A percentile compares a stretch with the other conserved stretches of the same genome.
These are phyloP conservation scores for Coccomyxa subellipsoidea DNA, from an alignment of 163 green algal species.

Conservation along the genomic window DNA sequence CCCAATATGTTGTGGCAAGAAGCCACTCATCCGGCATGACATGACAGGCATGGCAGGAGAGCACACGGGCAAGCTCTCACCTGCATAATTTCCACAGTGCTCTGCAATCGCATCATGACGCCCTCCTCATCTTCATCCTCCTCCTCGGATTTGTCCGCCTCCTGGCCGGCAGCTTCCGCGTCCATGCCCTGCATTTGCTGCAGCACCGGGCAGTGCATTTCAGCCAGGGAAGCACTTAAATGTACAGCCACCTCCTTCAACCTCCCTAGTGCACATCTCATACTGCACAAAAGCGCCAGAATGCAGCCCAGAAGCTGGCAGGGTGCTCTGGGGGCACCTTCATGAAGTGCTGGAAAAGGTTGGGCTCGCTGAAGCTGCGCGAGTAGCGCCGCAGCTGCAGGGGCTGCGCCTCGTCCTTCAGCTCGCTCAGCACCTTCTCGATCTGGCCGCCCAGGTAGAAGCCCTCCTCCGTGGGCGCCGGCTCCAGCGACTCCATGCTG, in stretches of 20 bases:
- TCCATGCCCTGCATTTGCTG: constrained; percentile 2
- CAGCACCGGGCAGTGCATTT: not conserved
- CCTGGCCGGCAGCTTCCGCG: not conserved
- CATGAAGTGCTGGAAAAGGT: constrained; percentile 4
- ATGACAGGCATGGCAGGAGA: too few relatives aligned
- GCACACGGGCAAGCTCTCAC: too few relatives aligned
- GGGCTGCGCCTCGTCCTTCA: not conserved
- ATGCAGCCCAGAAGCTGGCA: too few relatives aligned
- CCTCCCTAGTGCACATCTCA: too few relatives aligned
- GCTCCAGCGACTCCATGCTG: not conserved
- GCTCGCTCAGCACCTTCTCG: not conserved
- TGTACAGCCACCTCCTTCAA: too few relatives aligned
- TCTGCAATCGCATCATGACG: not conserved
- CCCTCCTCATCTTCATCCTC: not conserved
- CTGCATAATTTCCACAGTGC: not conserved
- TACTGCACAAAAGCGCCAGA: not conserved
- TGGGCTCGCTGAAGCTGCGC: constrained; percentile 24
- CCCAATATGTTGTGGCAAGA: too few relatives aligned
- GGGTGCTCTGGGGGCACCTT: not conserved
- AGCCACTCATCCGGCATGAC: too few relatives aligned
- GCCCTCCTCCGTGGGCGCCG: constrained; percentile 7
- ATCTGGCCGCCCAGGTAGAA: not conserved
- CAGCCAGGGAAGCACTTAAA: not conserved
- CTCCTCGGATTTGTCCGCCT: not conserved
- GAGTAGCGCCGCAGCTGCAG: constrained; percentile 7